phyloP scores from a whole-genome alignment of 1,284 basidiomycete species.

The Ustilago bromivora region DNA sequence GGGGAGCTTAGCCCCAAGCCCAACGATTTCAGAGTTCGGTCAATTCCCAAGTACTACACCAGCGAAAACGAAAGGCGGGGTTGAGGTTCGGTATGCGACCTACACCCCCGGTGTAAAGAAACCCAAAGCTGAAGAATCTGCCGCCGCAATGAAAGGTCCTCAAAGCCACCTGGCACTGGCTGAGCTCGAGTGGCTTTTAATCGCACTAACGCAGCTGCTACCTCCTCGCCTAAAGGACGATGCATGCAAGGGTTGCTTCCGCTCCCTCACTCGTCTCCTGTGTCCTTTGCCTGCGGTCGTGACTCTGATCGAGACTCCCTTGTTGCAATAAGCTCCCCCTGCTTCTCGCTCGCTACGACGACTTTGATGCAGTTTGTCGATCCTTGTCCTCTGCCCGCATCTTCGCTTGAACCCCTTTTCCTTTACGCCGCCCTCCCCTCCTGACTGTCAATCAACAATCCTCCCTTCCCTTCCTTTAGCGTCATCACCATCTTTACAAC shows the following conservation, averaged over 20 bases:
- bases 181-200: not conserved
- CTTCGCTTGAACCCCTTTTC: no score
- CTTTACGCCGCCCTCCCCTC: not conserved
- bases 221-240: conserved; percentile 31
- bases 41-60: conserved; percentile 13
- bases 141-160: not conserved
- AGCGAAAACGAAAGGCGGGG: conserved; percentile 5
- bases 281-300: not conserved
- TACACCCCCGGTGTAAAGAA: conserved; percentile 40
- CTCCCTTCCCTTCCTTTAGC: not conserved
- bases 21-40: conserved; percentile 44
- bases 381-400: conserved; percentile 10
- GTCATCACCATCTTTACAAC: conserved; percentile 19
- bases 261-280: not conserved
- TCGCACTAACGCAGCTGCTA: conserved; percentile 11
- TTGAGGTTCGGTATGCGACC: conserved; percentile 29
- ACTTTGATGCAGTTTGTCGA: conserved; percentile 28
- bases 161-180: not conserved
- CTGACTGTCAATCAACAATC: not conserved
- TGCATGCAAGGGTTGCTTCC: conserved; percentile 30
- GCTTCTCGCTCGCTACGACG: not conserved
- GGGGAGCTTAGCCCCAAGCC: conserved; percentile 25
- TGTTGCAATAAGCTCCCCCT: not conserved
- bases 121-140: not conserved
- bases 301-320: not conserved